These are phyloP conservation scores for Pulveroboletus sp. DNA, from an alignment of 768 basidiomycete genomes.

Conservation along the genomic window DNA sequence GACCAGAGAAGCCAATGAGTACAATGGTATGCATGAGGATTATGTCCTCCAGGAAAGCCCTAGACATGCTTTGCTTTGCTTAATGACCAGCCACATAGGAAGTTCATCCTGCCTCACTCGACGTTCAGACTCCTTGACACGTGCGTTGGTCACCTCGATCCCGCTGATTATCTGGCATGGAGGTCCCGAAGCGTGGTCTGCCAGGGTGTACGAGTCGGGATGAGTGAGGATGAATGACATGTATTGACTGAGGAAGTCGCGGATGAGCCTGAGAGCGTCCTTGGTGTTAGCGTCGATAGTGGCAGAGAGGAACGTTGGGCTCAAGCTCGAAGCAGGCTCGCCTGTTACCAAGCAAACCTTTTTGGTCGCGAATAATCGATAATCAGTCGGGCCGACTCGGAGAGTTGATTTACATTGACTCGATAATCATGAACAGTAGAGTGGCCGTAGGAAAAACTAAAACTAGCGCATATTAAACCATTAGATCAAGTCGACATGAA, in stretches of 20 bases:
- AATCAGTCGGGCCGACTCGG: no score
- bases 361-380: no score
- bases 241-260: slow-evolving; percentile 54
- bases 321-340: slow-evolving; percentile 58
- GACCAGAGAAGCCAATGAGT: slow-evolving; percentile 31
- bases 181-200: slow-evolving; percentile 82
- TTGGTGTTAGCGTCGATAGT: slow-evolving; percentile 37
- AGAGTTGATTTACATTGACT: background rate
- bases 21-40: no score
- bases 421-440: background rate
- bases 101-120: slow-evolving; percentile 74
- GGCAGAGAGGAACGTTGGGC: slow-evolving; percentile 34
- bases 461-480: slow-evolving; percentile 9
- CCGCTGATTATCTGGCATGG: slow-evolving; percentile 84
- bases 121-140: slow-evolving; percentile 95
- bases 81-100: no score
- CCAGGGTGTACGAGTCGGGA: slow-evolving; percentile 86
- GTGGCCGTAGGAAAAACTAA: background rate
- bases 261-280: slow-evolving; percentile 62
- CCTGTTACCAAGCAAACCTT: no score
- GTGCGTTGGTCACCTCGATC: slow-evolving; percentile 84
- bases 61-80: no score
- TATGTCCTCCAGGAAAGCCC: no score
- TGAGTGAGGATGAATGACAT: slow-evolving; percentile 71
- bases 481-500: slow-evolving; percentile 2